Percentiles rank a stretch among this genome's conserved stretches.
Conservation (phyloP, 2,329 filamentous ascomycete species). For the Cercospora beticola region DNA sequence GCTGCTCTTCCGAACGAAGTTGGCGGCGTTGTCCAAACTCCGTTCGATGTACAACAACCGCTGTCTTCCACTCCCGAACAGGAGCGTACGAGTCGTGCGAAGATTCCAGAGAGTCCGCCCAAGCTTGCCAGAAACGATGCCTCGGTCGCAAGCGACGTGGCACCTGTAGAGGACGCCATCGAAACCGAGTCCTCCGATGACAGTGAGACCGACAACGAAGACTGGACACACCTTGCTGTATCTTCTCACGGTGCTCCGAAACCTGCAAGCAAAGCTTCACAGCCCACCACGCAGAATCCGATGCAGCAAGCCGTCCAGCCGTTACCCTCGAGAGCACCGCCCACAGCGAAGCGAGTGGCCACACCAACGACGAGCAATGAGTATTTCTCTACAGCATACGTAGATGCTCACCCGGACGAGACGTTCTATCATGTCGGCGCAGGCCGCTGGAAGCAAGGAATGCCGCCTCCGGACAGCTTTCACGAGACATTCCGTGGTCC, state of each 20-base stretch:
- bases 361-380: background rate
- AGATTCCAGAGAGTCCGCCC: background rate
- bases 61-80: background rate
- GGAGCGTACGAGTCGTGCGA: background rate
- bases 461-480: conserved; percentile 9
- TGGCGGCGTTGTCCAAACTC: background rate
- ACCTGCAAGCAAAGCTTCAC: background rate
- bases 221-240: background rate
- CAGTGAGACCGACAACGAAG: conserved; percentile 11
- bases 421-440: conserved; percentile 22
- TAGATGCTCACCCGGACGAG: conserved; percentile 19
- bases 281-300: background rate
- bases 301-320: background rate
- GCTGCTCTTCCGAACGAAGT: background rate
- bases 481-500: conserved; percentile 14
- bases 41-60: background rate
- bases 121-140: background rate
- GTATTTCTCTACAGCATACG: conserved; percentile 17
- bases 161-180: background rate
- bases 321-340: background rate
- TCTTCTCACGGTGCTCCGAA: background rate
- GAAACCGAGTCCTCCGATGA: background rate
- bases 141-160: background rate
- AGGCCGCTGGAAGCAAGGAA: conserved; percentile 15
- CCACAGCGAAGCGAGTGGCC: background rate